Conservation (phyloP, 495 filamentous ascomycete genomes). For the Annulohypoxylon nitens region DNA sequence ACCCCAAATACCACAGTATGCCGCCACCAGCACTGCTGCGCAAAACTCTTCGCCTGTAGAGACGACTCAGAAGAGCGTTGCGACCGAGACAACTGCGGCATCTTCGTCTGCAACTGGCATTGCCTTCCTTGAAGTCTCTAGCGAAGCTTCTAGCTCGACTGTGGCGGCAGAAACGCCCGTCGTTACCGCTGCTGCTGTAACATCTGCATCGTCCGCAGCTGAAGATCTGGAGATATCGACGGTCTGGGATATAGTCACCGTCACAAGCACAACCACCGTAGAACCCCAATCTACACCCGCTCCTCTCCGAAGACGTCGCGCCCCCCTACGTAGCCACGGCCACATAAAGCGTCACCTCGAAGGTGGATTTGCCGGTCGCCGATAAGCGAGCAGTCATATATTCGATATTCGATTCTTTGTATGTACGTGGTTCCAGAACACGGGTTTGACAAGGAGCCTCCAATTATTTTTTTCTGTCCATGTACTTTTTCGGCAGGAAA, state of each 20-base stretch:
- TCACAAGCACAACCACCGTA: slow-evolving; percentile 55
- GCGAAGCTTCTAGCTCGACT: slow-evolving; percentile 56
- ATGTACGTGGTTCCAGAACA: slow-evolving; percentile 27
- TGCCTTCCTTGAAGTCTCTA: slow-evolving; percentile 34
- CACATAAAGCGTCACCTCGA: slow-evolving; percentile 44
- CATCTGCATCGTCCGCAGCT: slow-evolving; percentile 54
- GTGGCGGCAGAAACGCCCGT: slow-evolving; percentile 53
- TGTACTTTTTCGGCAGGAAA: slow-evolving; percentile 3
- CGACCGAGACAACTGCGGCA: neutral
- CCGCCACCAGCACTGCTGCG: slow-evolving; percentile 15
- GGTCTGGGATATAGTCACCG: slow-evolving; percentile 66
- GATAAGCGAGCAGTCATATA: slow-evolving; percentile 20
- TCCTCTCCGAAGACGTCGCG: slow-evolving; percentile 32
- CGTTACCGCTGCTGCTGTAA: slow-evolving; percentile 37
- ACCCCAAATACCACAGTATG: slow-evolving; percentile 25
- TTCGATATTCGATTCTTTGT: slow-evolving; percentile 40
- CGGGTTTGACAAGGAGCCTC: slow-evolving; percentile 3
- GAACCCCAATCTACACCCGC: slow-evolving; percentile 30
- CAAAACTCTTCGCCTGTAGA: slow-evolving; percentile 10
- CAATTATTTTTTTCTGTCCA: slow-evolving; percentile 1
- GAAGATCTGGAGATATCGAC: slow-evolving; percentile 62
- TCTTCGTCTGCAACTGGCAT: slow-evolving; percentile 26
- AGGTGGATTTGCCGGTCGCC: slow-evolving; percentile 42
- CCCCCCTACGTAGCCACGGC: slow-evolving; percentile 41
- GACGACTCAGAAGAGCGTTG: slow-evolving; percentile 9